Base-by-base conservation (phyloP, 371 early-diverging fungal genomes). In the Mucor racemosus region DNA sequence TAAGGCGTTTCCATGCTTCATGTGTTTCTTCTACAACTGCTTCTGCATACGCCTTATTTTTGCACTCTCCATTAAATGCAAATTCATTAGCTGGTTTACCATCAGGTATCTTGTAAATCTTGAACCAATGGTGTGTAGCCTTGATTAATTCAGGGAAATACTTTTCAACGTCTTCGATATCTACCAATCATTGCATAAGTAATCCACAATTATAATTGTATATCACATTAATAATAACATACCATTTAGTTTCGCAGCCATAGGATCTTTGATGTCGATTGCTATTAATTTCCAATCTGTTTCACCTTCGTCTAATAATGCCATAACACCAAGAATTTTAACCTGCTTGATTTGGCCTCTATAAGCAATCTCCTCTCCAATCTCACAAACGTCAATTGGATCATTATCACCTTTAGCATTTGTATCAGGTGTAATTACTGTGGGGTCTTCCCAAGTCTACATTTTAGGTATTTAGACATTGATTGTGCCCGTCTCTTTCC, bases 271-370 rank as follows among this genome's bases (percentile, higher is more conserved):
- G 66, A 94, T 80, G 75, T 98, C 99, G 72, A 99, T 97, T 66
- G 91, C 96, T 68, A 99, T 90, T 65, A 99, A 86, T 85, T 99
- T 99, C 99, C 99, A 99, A 89, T 99, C 99, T 58, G 99, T 98
- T 86, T 99, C 99, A 60, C 96, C 97, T 79, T 97, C 97, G 79
- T 99, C 99, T 60, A 99, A 84, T 71, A 99, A 85, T 54, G 97
- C 99, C 90, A 99, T 90, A 65, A 93, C 92, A 56, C 99, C 99
- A n/a, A 99, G 88, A 15, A 98, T 91, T 85, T 99, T 99, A 68
- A 97, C 99, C 87, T 97, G 95, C 86, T 99, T 99, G 65, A 99
- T 90, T 85, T 99, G 97, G 54, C 99, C 99, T 54, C 87, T 74
- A 75, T 89, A 87, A 57, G 94, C 98, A 59, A 95, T 89, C 60